Percentiles rank a stretch among this genome's conserved stretches.
Evolutionary conservation across 129 eudicot genomes (phyloP).

Genomic region (Arctium minus): DNA sequence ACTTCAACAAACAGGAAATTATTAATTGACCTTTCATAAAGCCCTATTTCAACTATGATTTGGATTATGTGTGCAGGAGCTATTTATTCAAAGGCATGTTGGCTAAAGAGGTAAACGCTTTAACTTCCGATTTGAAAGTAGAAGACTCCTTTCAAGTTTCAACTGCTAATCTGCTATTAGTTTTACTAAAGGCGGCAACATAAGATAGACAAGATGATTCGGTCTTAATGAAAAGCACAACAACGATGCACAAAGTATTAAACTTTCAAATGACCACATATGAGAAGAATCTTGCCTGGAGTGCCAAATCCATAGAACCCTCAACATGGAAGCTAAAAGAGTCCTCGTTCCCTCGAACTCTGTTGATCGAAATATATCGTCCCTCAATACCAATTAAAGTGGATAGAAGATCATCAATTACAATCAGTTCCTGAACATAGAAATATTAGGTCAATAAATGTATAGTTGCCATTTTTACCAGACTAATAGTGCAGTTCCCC

Average conservation of each 20-base stretch:
- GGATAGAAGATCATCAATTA: conserved; percentile 84
- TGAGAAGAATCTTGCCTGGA: conserved; percentile 53
- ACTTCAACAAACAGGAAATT: not conserved
- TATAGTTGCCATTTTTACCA: not conserved
- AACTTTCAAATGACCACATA: not conserved
- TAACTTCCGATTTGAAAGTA: not conserved
- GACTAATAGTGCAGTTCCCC: not conserved
- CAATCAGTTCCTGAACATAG: conserved; percentile 69
- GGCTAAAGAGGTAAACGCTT: not conserved
- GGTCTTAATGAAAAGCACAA: not conserved
- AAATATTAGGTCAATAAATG: not conserved
- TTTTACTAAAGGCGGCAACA: not conserved
- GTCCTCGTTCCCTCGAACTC: conserved; percentile 54
- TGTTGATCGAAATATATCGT: conserved; percentile 59
- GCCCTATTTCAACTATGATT: not conserved
- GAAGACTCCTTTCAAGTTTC: not conserved
- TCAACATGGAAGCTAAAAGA: conserved; percentile 58
- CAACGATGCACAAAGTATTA: not conserved
- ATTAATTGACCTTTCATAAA: not conserved
- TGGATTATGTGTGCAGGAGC: not conserved
- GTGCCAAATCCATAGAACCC: conserved; percentile 94
- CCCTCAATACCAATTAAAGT: conserved; percentile 91
- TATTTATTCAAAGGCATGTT: not conserved
- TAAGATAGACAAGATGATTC: not conserved
- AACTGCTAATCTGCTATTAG: not conserved